These are phyloP conservation scores for Yamadazyma blattariae DNA, from an alignment of 1,139 yeast genomes.

Conservation along the genomic window DNA sequence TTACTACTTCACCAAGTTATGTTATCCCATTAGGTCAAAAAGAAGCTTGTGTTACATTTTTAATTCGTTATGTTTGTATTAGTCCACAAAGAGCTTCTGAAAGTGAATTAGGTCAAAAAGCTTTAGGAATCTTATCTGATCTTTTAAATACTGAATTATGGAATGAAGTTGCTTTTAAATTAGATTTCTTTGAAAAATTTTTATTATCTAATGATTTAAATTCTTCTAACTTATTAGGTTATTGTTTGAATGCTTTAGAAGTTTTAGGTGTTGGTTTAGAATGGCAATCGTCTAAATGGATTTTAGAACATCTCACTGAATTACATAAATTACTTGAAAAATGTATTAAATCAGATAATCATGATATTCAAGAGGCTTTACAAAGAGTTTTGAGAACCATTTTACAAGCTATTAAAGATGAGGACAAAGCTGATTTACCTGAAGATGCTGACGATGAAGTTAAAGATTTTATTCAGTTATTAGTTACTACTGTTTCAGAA, in stretches of 20 bases:
- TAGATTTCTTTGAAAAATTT: constrained; percentile 84
- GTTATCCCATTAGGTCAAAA: constrained; percentile 75
- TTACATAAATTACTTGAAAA: constrained; percentile 77
- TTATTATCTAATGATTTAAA: constrained; percentile 75
- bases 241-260: constrained; percentile 86
- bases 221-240: constrained; percentile 59
- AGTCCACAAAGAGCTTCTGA: constrained; percentile 85
- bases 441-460: constrained; percentile 56
- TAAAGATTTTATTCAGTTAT: constrained; percentile 56
- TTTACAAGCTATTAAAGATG: constrained; percentile 56
- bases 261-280: constrained; percentile 83
- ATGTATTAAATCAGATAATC: constrained; percentile 79
- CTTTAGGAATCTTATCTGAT: constrained; percentile 70
- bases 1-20: constrained; percentile 45
- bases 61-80: constrained; percentile 85
- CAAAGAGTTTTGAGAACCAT: constrained; percentile 72
- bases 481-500: constrained; percentile 73
- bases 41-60: constrained; percentile 89
- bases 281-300: constrained; percentile 77
- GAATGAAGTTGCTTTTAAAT: constrained; percentile 84
- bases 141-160: constrained; percentile 72
- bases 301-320: constrained; percentile 62
- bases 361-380: constrained; percentile 76
- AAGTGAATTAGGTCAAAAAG: constrained; percentile 77
- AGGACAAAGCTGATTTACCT: constrained; percentile 37